Base-by-base conservation (phyloP, 1,284 basidiomycete genomes). In the Malassezia equina region DNA sequence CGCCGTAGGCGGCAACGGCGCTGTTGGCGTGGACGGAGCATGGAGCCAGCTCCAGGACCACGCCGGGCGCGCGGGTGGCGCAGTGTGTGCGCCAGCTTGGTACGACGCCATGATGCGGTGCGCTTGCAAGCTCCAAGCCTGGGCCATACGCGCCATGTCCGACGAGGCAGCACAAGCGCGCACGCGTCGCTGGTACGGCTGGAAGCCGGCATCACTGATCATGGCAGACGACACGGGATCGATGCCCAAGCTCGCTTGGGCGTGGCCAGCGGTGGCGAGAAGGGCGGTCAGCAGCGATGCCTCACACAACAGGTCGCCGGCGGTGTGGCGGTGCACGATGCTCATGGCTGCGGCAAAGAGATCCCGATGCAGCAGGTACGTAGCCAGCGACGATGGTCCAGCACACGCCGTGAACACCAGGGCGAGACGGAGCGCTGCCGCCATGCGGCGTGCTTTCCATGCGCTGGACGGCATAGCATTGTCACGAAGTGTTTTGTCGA, bases 311-410 rank as follows among this genome's bases (percentile, higher is more conserved):
- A 59, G 59, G 29, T 55, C 53, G 13, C 36, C 46, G 46, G 29
- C 7, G 54, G 47, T 17, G 52, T 55, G 7, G 46, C 54, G 31
- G 8, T 48, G 46, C 55, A 58, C 49, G 59, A 66, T 27, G 55
- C 49, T 47, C 61, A 65, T 24, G 52, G 58, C 49, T 8, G 65
- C 60, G 28, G 62, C 50, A 28, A 69, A 69, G 17, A 71, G 58
- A 36, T 71, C 69, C 28, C 68, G 59, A 19, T 67, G 62, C 11
- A 69, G 51, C 32, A 70, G 66, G 56, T 71, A 71, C 47, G 69
- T 64, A 7, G 61, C 60, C 15, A 71, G 51, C 8, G 67, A 65
- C 4, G 69, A 67, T 25, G 60, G 54, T 0, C 63, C 61, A 6
- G 61, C 56, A 29, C 59, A 61, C 1, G 67, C 63, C 7, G 69